phyloP scores from a whole-genome alignment of 768 basidiomycete genomes.

The Suillus plorans region DNA sequence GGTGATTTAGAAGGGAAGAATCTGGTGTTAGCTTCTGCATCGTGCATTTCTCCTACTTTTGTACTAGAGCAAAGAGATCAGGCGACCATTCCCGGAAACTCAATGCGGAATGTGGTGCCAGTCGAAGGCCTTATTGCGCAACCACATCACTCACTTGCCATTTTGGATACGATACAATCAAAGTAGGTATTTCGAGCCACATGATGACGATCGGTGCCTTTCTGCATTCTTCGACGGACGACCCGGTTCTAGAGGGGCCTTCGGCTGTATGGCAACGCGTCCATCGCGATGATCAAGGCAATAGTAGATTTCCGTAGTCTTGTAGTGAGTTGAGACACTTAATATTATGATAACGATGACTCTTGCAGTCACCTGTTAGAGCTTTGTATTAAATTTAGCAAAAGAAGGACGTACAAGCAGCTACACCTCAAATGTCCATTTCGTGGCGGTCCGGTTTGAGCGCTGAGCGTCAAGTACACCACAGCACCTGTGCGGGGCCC shows the following conservation, averaged over 20 bases:
- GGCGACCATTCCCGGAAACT: background rate
- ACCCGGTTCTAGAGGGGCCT: background rate
- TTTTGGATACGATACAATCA: constrained; percentile 5
- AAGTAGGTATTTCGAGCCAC: background rate
- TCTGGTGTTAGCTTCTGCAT: background rate
- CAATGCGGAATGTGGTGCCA: constrained; percentile 12
- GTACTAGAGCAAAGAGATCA: constrained; percentile 10
- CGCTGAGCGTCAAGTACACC: background rate
- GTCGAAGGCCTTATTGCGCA: constrained; percentile 17
- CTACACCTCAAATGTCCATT: background rate
- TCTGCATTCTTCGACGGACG: background rate
- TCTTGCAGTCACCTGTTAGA: background rate
- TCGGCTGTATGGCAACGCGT: background rate
- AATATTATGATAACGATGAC: background rate
- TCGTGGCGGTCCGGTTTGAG: background rate
- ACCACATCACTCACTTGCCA: constrained; percentile 15
- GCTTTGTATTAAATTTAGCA: background rate
- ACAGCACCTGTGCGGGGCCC: background rate
- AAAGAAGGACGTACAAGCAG: background rate
- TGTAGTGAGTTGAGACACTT: background rate
- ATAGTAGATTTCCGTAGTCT: background rate
- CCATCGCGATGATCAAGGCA: background rate
- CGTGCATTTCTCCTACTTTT: constrained; percentile 14
- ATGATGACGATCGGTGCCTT: background rate
- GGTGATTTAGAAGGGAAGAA: background rate